A percentile compares a stretch with the other conserved stretches of the same genome.
These are phyloP conservation scores for Sechiopsis laciniata DNA, from an alignment of 306 rosid genomes.

Conservation along the genomic window DNA sequence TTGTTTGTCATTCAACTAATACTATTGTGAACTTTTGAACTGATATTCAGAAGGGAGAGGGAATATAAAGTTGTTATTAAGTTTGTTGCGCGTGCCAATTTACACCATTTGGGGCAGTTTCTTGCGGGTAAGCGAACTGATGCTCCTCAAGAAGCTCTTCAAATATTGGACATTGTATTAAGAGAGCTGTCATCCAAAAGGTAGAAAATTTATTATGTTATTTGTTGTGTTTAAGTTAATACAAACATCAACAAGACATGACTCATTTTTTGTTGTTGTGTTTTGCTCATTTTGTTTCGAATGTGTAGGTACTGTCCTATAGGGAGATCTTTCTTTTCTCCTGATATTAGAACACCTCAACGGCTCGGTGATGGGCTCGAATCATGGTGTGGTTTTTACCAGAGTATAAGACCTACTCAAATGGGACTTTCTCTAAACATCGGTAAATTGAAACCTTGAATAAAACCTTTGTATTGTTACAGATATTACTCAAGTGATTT, in stretches of 20 bases:
- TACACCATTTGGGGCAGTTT: slow-evolving; percentile 94
- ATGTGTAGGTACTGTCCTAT: slow-evolving; percentile 70
- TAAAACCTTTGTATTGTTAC: neutral
- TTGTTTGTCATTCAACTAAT: neutral
- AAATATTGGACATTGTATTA: slow-evolving; percentile 79
- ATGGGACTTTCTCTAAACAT: slow-evolving; percentile 96
- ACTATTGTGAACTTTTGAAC: neutral
- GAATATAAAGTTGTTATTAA: slow-evolving; percentile 73
- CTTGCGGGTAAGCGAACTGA: slow-evolving; percentile 85
- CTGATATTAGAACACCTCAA: slow-evolving; percentile 68
- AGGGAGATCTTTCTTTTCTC: slow-evolving; percentile 95
- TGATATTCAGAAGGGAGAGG: slow-evolving; percentile 57
- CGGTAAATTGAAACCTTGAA: slow-evolving; percentile 37
- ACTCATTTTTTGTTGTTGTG: slow-evolving; percentile 19
- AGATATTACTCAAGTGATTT: slow-evolving; percentile 16
- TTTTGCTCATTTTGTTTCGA: slow-evolving; percentile 27
- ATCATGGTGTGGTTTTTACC: slow-evolving; percentile 98
- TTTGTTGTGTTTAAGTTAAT: neutral
- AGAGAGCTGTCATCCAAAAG: slow-evolving; percentile 79
- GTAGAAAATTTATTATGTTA: slow-evolving; percentile 32
- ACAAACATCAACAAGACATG: neutral
- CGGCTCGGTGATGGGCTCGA: slow-evolving; percentile 94
- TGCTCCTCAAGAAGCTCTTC: slow-evolving; percentile 89
- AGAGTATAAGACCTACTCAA: slow-evolving; percentile 97
- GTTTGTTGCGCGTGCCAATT: slow-evolving; percentile 85